Evolutionary conservation across 2,329 filamentous ascomycete genomes (phyloP).

Genomic region (Aspergillus sojae): DNA sequence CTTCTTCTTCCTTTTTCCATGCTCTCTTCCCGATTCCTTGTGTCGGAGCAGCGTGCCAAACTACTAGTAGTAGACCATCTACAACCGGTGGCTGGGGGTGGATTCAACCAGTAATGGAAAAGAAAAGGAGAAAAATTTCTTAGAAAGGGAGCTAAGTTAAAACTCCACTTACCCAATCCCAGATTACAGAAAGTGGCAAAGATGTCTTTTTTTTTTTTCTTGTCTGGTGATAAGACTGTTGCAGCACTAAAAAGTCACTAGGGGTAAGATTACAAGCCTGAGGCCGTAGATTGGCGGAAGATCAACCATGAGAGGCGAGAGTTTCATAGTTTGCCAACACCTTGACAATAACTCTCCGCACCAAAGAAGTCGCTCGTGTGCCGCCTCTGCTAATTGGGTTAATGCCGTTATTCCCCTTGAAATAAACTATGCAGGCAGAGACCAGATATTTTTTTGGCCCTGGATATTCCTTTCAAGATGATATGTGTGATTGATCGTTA

Average conservation of each 20-base stretch:
- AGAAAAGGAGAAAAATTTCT: neutral
- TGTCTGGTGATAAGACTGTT: constrained; percentile 13
- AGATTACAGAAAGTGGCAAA: neutral
- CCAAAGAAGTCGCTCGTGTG: constrained; percentile 6
- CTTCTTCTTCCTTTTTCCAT: neutral
- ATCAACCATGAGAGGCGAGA: constrained; percentile 2
- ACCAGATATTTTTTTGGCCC: neutral
- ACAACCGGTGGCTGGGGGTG: constrained; percentile 7
- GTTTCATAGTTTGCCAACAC: neutral
- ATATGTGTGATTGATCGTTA: neutral
- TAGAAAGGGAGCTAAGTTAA: neutral
- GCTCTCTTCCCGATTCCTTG: neutral
- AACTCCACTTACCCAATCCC: neutral
- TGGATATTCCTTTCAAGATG: neutral
- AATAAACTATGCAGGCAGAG: neutral
- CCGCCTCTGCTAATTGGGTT: neutral
- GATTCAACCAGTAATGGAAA: constrained; percentile 2
- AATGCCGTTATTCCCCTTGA: neutral
- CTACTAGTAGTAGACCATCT: neutral
- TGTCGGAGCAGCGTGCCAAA: neutral
- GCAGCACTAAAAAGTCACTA: constrained; percentile 11
- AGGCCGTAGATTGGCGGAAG: constrained; percentile 7
- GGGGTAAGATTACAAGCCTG: neutral
- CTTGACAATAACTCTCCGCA: constrained; percentile 1
- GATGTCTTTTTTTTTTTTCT: neutral